Evolutionary conservation across 2,329 filamentous ascomycete genomes (phyloP).

Genomic region (Aspergillus eucalypticola): DNA sequence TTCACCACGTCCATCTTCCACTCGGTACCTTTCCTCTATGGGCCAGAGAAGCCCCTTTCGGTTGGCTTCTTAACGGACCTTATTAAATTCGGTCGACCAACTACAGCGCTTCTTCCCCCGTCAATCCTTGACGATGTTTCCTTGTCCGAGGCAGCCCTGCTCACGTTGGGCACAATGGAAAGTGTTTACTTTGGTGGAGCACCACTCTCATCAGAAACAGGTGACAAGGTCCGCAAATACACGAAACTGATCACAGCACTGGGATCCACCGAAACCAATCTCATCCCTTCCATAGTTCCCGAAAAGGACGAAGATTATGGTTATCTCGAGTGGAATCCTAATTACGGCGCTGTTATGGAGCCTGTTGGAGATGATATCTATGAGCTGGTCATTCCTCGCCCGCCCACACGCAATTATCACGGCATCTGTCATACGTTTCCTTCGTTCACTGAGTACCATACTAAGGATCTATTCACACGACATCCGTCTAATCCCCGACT

Average conservation of each 20-base stretch:
- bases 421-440: conserved; percentile 24
- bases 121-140: not conserved
- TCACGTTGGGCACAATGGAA: not conserved
- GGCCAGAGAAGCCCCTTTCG: not conserved
- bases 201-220: not conserved
- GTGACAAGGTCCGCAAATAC: not conserved
- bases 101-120: not conserved
- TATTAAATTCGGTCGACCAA: not conserved
- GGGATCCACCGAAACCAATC: not conserved
- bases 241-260: not conserved
- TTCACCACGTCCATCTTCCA: not conserved
- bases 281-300: not conserved
- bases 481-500: conserved; percentile 22
- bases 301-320: not conserved
- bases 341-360: conserved; percentile 19
- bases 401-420: conserved; percentile 3
- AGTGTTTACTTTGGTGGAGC: not conserved
- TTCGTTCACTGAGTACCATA: conserved; percentile 19
- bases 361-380: conserved; percentile 15
- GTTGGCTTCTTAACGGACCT: not conserved
- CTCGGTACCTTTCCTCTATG: not conserved
- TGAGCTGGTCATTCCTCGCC: conserved; percentile 23
- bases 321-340: conserved; percentile 25
- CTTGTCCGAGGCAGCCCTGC: not conserved
- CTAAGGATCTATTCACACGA: conserved; percentile 23